Conservation (phyloP, 148 eudicot species). For the Heliamphora exappendiculata region DNA sequence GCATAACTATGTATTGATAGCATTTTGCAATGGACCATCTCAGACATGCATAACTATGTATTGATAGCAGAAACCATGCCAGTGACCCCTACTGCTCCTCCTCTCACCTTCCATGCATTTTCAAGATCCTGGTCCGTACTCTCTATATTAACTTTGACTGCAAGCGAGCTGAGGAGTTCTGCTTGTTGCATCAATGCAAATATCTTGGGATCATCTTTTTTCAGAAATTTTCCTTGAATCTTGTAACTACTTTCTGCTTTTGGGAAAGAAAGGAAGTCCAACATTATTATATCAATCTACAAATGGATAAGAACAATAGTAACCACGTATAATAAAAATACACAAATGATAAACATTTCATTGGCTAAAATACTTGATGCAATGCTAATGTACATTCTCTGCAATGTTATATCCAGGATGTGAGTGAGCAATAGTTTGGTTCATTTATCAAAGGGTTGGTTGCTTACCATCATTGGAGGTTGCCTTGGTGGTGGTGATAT, state of each 20-base stretch:
- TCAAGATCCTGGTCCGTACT: conserved; percentile 71
- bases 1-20: not conserved
- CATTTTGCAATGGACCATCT: not conserved
- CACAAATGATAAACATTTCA: not conserved
- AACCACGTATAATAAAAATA: too few species aligned
- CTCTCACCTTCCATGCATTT: conserved; percentile 94
- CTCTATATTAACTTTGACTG: conserved; percentile 70
- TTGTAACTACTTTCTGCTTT: conserved; percentile 32
- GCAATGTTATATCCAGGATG: conserved; percentile 7
- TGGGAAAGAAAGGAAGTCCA: not conserved
- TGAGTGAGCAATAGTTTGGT: not conserved
- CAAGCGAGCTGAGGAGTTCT: conserved; percentile 84
- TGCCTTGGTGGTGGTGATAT: conserved; percentile 26
- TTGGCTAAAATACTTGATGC: conserved; percentile 14
- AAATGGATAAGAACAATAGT: not conserved
- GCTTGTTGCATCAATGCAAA: conserved; percentile 79
- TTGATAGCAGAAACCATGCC: not conserved
- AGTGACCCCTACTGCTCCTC: conserved; percentile 6
- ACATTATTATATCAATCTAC: conserved; percentile 3
- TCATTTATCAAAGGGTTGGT: not conserved
- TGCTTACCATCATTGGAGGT: conserved; percentile 41
- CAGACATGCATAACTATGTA: not conserved
- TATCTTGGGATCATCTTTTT: conserved; percentile 81
- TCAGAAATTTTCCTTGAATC: conserved; percentile 59
- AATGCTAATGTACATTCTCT: not conserved